These are phyloP conservation scores for Melocanna baccifera DNA, from an alignment of 176 grass and related monocot genomes.

Conservation along the genomic window DNA sequence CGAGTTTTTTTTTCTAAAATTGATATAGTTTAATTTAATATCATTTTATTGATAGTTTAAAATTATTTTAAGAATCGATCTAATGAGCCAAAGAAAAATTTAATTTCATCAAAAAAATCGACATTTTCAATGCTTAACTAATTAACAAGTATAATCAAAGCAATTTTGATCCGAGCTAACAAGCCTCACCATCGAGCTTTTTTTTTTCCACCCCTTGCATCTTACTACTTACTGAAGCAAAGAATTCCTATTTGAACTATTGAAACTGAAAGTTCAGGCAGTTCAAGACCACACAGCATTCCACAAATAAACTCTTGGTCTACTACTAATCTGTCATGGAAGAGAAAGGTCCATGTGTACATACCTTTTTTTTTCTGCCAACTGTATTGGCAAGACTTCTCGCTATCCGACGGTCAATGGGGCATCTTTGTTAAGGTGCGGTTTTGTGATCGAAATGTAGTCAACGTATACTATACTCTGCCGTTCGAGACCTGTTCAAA, in stretches of 20 bases:
- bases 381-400: neutral
- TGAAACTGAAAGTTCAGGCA: neutral
- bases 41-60: too few species aligned
- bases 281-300: neutral
- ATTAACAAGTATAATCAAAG: too few species aligned
- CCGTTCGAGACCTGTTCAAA: constrained; percentile 2
- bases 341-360: neutral
- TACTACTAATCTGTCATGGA: neutral
- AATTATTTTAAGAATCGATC: too few species aligned
- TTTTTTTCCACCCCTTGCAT: too few species aligned
- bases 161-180: too few species aligned
- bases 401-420: neutral
- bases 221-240: neutral
- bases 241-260: neutral
- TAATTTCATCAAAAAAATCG: too few species aligned
- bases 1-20: too few species aligned
- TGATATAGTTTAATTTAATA: too few species aligned
- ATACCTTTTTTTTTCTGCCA: neutral
- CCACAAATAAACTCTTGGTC: neutral
- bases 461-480: neutral
- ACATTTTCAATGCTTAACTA: too few species aligned
- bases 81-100: too few species aligned
- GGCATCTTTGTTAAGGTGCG: neutral
- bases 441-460: neutral
- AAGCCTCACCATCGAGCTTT: too few species aligned